A percentile compares a stretch with the other conserved stretches of the same genome.
Conservation (phyloP, 73 alveolate genomes). For the Durusdinium trenchii region DNA sequence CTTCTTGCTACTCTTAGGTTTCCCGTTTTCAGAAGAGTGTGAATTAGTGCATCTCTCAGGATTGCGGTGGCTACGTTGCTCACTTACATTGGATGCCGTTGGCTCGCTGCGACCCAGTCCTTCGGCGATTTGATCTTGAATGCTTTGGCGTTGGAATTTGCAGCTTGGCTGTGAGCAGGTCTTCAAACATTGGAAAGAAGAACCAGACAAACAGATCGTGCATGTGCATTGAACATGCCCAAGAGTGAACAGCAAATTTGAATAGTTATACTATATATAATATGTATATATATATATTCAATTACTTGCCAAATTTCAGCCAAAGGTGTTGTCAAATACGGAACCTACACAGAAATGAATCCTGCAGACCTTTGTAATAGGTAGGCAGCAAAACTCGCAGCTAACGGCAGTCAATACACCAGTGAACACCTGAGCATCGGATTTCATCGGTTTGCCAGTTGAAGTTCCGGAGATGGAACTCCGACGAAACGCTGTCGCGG, state of each 20-base stretch:
- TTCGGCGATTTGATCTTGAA: slow-evolving; percentile 70
- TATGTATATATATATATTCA: background rate
- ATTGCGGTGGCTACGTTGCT: slow-evolving; percentile 55
- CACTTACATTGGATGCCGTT: slow-evolving; percentile 63
- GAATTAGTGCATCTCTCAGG: slow-evolving; percentile 11
- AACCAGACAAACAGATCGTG: background rate
- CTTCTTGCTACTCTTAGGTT: too few relatives aligned
- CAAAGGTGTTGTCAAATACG: background rate
- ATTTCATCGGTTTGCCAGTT: too few relatives aligned
- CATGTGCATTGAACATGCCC: background rate
- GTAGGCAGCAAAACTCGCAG: background rate
- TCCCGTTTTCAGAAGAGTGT: too few relatives aligned
- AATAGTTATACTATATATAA: background rate
- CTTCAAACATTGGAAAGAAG: too few relatives aligned
- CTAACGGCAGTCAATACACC: background rate
- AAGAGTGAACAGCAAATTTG: background rate
- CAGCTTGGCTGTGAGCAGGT: background rate
- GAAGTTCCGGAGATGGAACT: too few relatives aligned
- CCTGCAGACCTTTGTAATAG: background rate
- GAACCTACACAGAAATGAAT: background rate
- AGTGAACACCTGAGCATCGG: background rate
- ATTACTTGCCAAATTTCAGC: background rate
- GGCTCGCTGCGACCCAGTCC: slow-evolving; percentile 95
- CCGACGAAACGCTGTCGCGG: background rate
- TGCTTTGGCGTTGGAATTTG: slow-evolving; percentile 87